Evolutionary conservation across 2,329 filamentous ascomycete genomes (phyloP).

Genomic region (Penicillium glabrum): DNA sequence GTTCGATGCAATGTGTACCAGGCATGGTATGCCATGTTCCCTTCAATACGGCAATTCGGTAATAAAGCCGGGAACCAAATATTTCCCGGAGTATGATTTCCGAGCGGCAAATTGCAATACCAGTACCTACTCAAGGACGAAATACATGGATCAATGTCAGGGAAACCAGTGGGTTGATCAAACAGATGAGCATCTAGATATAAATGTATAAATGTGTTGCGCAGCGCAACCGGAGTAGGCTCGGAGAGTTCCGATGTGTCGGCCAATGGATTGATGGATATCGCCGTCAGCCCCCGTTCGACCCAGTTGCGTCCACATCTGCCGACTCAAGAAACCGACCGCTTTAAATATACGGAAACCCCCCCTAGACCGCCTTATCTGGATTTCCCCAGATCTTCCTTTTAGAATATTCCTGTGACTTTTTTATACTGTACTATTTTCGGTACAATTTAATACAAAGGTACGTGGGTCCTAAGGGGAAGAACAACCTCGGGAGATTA

Average conservation of each 20-base stretch:
- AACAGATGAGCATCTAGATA: too few relatives aligned
- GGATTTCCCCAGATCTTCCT: not conserved
- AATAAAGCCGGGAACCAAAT: too few relatives aligned
- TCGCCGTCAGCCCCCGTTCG: conserved; percentile 11
- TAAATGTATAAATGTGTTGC: not conserved
- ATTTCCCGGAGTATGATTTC: too few relatives aligned
- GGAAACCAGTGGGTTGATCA: too few relatives aligned
- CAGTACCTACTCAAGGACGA: too few relatives aligned
- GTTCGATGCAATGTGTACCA: too few relatives aligned
- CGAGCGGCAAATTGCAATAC: too few relatives aligned
- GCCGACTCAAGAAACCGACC: not conserved
- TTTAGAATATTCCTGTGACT: not conserved
- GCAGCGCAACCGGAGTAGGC: not conserved
- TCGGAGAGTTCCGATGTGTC: conserved; percentile 21
- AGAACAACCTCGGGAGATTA: not conserved
- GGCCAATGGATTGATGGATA: conserved; percentile 15
- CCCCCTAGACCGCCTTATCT: not conserved
- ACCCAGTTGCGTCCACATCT: not conserved
- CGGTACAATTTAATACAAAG: not conserved
- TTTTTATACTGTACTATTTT: not conserved
- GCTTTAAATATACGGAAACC: not conserved
- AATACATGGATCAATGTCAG: too few relatives aligned
- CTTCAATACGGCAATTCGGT: too few relatives aligned
- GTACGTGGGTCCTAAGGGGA: not conserved
- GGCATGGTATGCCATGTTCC: too few relatives aligned